Percentiles rank a stretch among this genome's conserved stretches.
Conservation (phyloP, 371 early-diverging fungal species). For the Mortierella sp. region DNA sequence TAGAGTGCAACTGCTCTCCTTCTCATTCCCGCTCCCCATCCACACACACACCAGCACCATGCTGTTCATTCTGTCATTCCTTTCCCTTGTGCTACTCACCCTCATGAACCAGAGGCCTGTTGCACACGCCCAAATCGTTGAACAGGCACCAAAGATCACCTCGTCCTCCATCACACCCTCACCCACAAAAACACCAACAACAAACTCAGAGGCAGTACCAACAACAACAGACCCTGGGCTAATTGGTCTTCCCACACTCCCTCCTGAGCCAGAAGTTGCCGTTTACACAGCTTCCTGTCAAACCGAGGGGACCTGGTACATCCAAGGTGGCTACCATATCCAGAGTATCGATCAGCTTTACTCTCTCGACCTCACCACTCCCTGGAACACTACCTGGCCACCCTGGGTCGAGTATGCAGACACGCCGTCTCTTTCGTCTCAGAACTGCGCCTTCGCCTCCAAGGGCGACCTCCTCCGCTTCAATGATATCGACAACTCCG, state of each 20-base stretch:
- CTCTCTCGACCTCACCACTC: slow-evolving; percentile 24
- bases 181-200: neutral
- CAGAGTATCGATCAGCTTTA: neutral
- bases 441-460: slow-evolving; percentile 10
- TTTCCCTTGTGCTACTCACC: neutral
- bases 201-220: neutral
- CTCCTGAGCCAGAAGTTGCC: neutral
- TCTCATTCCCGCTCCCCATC: neutral
- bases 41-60: neutral
- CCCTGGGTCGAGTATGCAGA: slow-evolving; percentile 24
- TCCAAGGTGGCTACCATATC: slow-evolving; percentile 19
- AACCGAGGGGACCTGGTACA: slow-evolving; percentile 29
- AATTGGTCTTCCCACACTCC: neutral
- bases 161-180: too few relatives aligned
- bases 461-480: slow-evolving; percentile 9
- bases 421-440: slow-evolving; percentile 7
- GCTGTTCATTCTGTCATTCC: neutral
- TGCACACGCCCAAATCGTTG: neutral
- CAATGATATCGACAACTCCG: neutral
- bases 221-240: neutral
- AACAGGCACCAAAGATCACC: neutral
- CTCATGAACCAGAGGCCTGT: neutral
- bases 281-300: slow-evolving; percentile 25
- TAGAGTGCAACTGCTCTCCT: neutral
- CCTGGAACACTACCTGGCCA: slow-evolving; percentile 18